These are phyloP conservation scores for Abrus precatorius DNA, from an alignment of 306 rosid species.

Conservation along the genomic window DNA sequence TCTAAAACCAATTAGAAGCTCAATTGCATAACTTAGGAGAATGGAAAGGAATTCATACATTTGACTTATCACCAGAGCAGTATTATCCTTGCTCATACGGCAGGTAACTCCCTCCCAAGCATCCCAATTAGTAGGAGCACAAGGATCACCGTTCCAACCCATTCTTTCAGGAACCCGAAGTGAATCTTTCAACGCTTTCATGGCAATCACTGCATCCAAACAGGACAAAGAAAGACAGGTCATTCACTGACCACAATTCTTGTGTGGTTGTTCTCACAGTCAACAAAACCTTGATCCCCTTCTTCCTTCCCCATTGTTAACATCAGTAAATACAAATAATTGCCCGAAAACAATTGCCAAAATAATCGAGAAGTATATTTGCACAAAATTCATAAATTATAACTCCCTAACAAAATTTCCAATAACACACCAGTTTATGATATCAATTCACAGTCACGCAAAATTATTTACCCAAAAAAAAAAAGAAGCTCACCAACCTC, in stretches of 20 bases:
- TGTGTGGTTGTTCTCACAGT: neutral
- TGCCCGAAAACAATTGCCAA: slow-evolving; percentile 19
- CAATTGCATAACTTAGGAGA: slow-evolving; percentile 33
- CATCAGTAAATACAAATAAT: neutral
- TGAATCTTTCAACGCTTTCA: slow-evolving; percentile 89
- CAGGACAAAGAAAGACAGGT: slow-evolving; percentile 9
- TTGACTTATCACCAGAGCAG: slow-evolving; percentile 77
- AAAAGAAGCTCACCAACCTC: neutral
- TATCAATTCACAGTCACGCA: slow-evolving; percentile 32
- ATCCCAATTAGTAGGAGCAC: slow-evolving; percentile 97
- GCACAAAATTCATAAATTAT: slow-evolving; percentile 17
- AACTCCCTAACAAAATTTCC: slow-evolving; percentile 23
- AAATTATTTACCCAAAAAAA: neutral
- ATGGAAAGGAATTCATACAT: slow-evolving; percentile 67
- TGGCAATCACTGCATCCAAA: slow-evolving; percentile 68
- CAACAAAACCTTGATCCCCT: slow-evolving; percentile 33
- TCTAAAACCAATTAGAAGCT: slow-evolving; percentile 34
- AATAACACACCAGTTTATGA: neutral
- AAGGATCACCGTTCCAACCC: slow-evolving; percentile 99
- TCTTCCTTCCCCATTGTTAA: neutral
- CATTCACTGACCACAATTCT: slow-evolving; percentile 30
- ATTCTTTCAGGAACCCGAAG: slow-evolving; percentile 89
- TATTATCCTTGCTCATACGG: slow-evolving; percentile 63
- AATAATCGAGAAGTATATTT: slow-evolving; percentile 22
- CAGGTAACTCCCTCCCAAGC: slow-evolving; percentile 99